Evolutionary conservation across 345 rosid genomes (phyloP).

Genomic region (Euphorbia lathyris): DNA sequence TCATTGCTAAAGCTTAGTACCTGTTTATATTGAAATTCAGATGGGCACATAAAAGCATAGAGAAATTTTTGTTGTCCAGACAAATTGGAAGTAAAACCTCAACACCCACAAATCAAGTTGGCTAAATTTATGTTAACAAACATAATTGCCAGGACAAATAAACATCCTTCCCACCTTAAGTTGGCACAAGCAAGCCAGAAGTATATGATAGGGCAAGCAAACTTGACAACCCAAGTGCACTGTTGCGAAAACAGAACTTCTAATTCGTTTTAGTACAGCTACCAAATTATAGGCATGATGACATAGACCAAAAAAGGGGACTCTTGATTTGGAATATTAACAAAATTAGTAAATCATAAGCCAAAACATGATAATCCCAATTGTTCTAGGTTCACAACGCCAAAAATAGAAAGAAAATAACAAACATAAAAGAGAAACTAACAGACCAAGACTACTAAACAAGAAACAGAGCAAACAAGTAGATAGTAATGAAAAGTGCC

Average conservation of each 20-base stretch:
- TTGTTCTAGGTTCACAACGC: conserved; percentile 27
- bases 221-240: neutral
- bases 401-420: conserved; percentile 11
- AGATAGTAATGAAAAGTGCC: conserved; percentile 21
- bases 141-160: neutral
- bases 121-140: neutral
- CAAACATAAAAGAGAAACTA: conserved; percentile 13
- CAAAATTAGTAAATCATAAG: conserved; percentile 30
- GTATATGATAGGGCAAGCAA: neutral
- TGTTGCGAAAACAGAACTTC: neutral
- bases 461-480: conserved; percentile 28
- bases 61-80: neutral
- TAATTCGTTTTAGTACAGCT: too few species aligned
- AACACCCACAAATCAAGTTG: too few species aligned
- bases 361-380: conserved; percentile 25
- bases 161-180: neutral
- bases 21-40: neutral
- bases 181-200: neutral
- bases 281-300: neutral
- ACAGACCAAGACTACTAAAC: conserved; percentile 23
- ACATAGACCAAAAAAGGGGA: neutral
- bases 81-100: too few species aligned
- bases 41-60: neutral
- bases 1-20: neutral
- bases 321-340: conserved; percentile 16